These are phyloP conservation scores for Sphaerulina vaccinii DNA, from an alignment of 2,329 filamentous ascomycete genomes.

Conservation along the genomic window DNA sequence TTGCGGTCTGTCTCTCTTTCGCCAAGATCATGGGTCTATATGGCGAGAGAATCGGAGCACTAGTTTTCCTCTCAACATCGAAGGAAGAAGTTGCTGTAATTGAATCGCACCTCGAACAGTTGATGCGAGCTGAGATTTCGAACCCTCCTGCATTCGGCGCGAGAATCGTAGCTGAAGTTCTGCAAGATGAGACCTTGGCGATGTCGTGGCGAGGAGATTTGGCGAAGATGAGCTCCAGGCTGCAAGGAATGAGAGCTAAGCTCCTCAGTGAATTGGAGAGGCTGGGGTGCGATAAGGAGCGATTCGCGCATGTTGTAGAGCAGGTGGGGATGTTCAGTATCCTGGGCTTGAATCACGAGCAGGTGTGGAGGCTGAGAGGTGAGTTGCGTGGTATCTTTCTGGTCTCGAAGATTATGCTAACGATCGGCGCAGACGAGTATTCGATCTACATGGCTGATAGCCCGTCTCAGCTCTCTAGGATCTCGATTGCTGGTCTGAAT, in stretches of 20 bases:
- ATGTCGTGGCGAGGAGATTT: conserved; percentile 93
- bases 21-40: conserved; percentile 99
- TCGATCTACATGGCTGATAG: conserved; percentile 13
- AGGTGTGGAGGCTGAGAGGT: neutral
- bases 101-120: conserved; percentile 95
- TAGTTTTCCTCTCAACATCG: conserved; percentile 82
- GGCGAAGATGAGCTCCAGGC: conserved; percentile 97
- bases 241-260: conserved; percentile 93
- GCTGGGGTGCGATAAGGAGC: conserved; percentile 88
- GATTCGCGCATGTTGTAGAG: conserved; percentile 97
- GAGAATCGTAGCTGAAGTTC: conserved; percentile 85
- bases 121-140: conserved; percentile 93
- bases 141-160: conserved; percentile 96
- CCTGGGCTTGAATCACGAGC: conserved; percentile 69
- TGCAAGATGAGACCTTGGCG: conserved; percentile 80
- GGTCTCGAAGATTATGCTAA: too few relatives aligned
- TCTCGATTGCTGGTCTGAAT: conserved; percentile 11
- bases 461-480: neutral
- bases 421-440: conserved; percentile 13
- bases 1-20: conserved; percentile 86
- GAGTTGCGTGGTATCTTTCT: too few relatives aligned
- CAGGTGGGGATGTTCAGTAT: conserved; percentile 99
- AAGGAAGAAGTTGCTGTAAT: conserved; percentile 89
- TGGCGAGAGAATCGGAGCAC: conserved; percentile 93
- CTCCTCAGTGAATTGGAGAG: conserved; percentile 92